A percentile compares a stretch with the other conserved stretches of the same genome.
Evolutionary conservation across 139 green algal genomes (phyloP).

Genomic region (Volvox reticuliferus): DNA sequence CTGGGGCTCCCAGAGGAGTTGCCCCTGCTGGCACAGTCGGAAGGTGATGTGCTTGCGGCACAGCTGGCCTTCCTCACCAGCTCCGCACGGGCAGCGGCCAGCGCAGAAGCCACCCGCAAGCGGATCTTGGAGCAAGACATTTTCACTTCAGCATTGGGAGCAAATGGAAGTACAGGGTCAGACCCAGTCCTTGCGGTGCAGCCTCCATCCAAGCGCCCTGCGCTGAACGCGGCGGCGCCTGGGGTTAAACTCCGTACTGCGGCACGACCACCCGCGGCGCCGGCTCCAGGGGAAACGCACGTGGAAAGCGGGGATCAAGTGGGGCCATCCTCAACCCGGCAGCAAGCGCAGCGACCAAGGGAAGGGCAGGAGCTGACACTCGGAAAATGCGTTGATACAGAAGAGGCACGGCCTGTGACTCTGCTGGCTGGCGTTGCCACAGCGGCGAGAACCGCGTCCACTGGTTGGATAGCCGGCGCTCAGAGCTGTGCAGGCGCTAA

Average conservation of each 20-base stretch:
- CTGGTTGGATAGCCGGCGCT: not conserved
- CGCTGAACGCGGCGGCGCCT: not conserved
- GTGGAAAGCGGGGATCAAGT: too few relatives aligned
- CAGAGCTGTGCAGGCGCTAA: too few relatives aligned
- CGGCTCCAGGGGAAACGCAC: too few relatives aligned
- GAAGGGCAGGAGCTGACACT: too few relatives aligned
- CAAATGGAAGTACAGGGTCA: too few relatives aligned
- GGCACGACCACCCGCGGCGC: too few relatives aligned
- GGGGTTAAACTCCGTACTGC: not conserved
- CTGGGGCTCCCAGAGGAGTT: constrained; percentile 77
- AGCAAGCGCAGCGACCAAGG: too few relatives aligned
- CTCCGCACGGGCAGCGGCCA: not conserved
- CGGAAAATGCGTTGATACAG: too few relatives aligned
- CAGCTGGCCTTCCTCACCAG: constrained; percentile 47
- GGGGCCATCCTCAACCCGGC: too few relatives aligned
- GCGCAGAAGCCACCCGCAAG: not conserved
- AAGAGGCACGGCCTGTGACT: not conserved
- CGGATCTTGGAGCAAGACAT: constrained; percentile 55
- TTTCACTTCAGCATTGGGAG: not conserved
- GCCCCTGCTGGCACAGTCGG: not conserved
- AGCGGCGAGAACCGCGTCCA: too few relatives aligned
- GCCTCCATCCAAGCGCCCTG: not conserved
- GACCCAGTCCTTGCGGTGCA: too few relatives aligned
- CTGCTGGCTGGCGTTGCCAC: too few relatives aligned
- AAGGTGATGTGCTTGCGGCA: constrained; percentile 1